phyloP scores from a whole-genome alignment of 495 filamentous ascomycete genomes.

The Penicillium alfredii region DNA sequence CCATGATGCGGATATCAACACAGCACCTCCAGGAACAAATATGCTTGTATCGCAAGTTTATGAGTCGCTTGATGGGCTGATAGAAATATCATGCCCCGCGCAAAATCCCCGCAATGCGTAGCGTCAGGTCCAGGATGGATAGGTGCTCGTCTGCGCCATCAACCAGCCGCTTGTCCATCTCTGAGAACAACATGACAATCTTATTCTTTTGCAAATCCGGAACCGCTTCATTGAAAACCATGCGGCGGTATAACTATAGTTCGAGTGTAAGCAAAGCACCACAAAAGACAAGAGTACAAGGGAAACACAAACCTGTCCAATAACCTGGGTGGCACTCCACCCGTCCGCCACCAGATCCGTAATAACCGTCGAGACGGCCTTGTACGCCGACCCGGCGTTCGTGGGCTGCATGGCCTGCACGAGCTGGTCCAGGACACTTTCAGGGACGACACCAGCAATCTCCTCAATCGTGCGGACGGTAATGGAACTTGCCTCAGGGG shows the following conservation, averaged over 20 bases:
- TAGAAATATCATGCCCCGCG: conserved; percentile 22
- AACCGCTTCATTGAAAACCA: conserved; percentile 79
- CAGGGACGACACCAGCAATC: conserved; percentile 91
- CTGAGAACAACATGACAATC: conserved; percentile 84
- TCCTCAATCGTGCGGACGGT: conserved; percentile 81
- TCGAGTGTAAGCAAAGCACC: conserved; percentile 1
- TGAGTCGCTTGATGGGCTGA: too few relatives aligned
- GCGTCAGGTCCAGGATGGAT: conserved; percentile 74
- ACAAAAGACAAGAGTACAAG: neutral
- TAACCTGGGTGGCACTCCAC: conserved; percentile 91
- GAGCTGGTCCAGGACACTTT: conserved; percentile 60
- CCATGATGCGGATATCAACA: neutral
- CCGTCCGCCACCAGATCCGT: conserved; percentile 92
- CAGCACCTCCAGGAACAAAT: too few relatives aligned
- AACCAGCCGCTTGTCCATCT: conserved; percentile 88
- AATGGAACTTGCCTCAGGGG: conserved; percentile 35
- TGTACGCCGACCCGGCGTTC: conserved; percentile 58
- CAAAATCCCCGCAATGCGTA: conserved; percentile 75
- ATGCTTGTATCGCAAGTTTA: too few relatives aligned
- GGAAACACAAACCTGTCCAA: conserved; percentile 57
- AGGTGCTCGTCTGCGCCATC: conserved; percentile 97
- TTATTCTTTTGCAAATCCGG: conserved; percentile 81
- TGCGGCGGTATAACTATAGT: conserved; percentile 68
- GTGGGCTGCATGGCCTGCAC: conserved; percentile 72
- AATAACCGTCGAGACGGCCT: conserved; percentile 67